Evolutionary conservation across 2,329 filamentous ascomycete genomes (phyloP).

Genomic region (Colletotrichum orbiculare): DNA sequence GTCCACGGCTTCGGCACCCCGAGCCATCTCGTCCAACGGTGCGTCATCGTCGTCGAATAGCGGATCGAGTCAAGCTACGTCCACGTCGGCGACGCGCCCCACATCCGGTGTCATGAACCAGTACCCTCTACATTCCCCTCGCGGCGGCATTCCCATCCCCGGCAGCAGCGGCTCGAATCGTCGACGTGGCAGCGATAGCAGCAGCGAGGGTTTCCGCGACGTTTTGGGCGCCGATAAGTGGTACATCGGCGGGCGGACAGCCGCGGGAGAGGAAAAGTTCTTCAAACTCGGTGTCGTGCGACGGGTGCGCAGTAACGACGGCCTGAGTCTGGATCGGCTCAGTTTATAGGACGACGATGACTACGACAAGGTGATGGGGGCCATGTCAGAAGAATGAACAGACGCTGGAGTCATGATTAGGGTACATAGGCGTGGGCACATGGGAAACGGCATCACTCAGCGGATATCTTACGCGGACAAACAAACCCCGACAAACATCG

Average conservation of each 20-base stretch:
- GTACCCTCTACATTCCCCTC: constrained; percentile 43
- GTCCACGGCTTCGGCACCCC: constrained; percentile 32
- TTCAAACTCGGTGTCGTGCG: constrained; percentile 84
- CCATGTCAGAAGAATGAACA: constrained; percentile 4
- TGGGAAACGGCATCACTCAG: constrained; percentile 17
- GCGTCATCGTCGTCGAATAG: constrained; percentile 17
- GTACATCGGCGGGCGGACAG: constrained; percentile 83
- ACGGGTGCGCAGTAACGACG: constrained; percentile 77
- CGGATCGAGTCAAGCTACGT: neutral
- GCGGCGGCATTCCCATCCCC: constrained; percentile 53
- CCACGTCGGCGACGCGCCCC: constrained; percentile 35
- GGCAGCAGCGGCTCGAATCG: constrained; percentile 45
- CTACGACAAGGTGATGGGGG: neutral
- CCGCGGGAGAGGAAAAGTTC: constrained; percentile 81
- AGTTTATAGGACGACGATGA: constrained; percentile 65
- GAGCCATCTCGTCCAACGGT: constrained; percentile 32
- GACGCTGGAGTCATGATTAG: constrained; percentile 8
- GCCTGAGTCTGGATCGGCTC: constrained; percentile 78
- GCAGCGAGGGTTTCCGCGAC: constrained; percentile 80
- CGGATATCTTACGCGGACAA: neutral
- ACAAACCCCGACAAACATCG: constrained; percentile 5
- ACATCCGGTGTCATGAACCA: constrained; percentile 42
- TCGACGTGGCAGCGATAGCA: constrained; percentile 79
- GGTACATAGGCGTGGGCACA: constrained; percentile 19
- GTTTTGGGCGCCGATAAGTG: constrained; percentile 79